Evolutionary conservation across 306 rosid species (phyloP).

Genomic region (Vicia faba): DNA sequence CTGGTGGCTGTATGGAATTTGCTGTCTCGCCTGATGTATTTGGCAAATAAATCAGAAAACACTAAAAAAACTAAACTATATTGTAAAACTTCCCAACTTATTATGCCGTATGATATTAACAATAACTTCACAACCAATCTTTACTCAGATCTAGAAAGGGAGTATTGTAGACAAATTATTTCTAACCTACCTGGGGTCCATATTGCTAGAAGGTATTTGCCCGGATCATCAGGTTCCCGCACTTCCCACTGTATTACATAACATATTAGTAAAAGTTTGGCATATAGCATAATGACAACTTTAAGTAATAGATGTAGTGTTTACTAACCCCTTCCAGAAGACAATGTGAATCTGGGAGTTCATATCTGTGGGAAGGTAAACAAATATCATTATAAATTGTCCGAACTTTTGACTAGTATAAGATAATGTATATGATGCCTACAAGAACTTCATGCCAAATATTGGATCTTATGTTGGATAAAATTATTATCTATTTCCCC

Average conservation of each 20-base stretch:
- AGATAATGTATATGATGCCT: constrained; percentile 8
- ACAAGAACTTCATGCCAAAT: neutral
- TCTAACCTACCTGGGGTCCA: constrained; percentile 91
- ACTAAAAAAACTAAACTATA: constrained; percentile 28
- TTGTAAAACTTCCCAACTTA: constrained; percentile 21
- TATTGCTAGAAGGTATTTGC: constrained; percentile 88
- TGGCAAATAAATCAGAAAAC: constrained; percentile 35
- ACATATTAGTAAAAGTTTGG: constrained; percentile 27
- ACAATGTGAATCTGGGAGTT: constrained; percentile 93
- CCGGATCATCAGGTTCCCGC: constrained; percentile 95
- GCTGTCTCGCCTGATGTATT: constrained; percentile 86
- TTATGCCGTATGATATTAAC: constrained; percentile 14
- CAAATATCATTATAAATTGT: constrained; percentile 35
- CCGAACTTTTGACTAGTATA: constrained; percentile 23
- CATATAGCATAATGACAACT: constrained; percentile 12
- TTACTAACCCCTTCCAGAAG: constrained; percentile 81
- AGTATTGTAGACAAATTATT: constrained; percentile 3
- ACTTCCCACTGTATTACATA: constrained; percentile 64
- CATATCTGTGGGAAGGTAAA: constrained; percentile 74
- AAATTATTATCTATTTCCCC: neutral
- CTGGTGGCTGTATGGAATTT: constrained; percentile 80
- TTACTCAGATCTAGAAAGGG: constrained; percentile 24
- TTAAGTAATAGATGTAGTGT: constrained; percentile 24
- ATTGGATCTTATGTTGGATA: constrained; percentile 8
- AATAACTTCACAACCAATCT: constrained; percentile 26